phyloP scores from a whole-genome alignment of 768 basidiomycete species.

The Lentinula boryana region DNA sequence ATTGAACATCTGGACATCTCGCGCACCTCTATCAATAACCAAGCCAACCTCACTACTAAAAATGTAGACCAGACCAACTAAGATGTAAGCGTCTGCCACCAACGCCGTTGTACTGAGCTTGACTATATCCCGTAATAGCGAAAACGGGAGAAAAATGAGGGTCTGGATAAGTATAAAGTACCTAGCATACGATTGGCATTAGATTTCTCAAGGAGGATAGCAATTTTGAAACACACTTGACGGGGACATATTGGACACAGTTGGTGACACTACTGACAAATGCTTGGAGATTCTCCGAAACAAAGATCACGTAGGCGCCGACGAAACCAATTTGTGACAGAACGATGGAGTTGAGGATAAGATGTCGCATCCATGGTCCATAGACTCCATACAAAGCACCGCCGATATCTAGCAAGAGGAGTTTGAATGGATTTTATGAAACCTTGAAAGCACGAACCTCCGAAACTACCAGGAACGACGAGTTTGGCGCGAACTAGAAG shows the following conservation, averaged over 20 bases:
- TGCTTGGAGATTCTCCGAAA: slow-evolving; percentile 80
- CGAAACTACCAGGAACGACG: slow-evolving; percentile 87
- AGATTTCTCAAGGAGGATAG: background rate
- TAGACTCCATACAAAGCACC: slow-evolving; percentile 84
- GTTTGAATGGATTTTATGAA: too few species aligned
- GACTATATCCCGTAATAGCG: slow-evolving; percentile 88
- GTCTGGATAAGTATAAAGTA: slow-evolving; percentile 77
- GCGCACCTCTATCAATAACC: slow-evolving; percentile 63
- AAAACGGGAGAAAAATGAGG: slow-evolving; percentile 83
- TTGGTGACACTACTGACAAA: background rate
- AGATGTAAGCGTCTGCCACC: slow-evolving; percentile 91
- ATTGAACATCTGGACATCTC: slow-evolving; percentile 84
- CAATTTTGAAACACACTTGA: background rate
- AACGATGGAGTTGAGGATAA: slow-evolving; percentile 82
- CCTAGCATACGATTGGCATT: background rate
- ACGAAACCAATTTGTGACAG: slow-evolving; percentile 90
- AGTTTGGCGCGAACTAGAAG: slow-evolving; percentile 85
- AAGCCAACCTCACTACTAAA: slow-evolving; percentile 78
- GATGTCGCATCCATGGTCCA: slow-evolving; percentile 90
- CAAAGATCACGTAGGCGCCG: slow-evolving; percentile 91
- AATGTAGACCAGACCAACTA: slow-evolving; percentile 82
- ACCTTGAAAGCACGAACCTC: slow-evolving; percentile 47
- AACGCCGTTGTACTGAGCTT: slow-evolving; percentile 91
- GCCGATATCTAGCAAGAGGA: slow-evolving; percentile 67
- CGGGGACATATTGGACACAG: slow-evolving; percentile 6